Conservation (phyloP, 2,329 filamentous ascomycete genomes). For the Calonectria leucothoes region DNA sequence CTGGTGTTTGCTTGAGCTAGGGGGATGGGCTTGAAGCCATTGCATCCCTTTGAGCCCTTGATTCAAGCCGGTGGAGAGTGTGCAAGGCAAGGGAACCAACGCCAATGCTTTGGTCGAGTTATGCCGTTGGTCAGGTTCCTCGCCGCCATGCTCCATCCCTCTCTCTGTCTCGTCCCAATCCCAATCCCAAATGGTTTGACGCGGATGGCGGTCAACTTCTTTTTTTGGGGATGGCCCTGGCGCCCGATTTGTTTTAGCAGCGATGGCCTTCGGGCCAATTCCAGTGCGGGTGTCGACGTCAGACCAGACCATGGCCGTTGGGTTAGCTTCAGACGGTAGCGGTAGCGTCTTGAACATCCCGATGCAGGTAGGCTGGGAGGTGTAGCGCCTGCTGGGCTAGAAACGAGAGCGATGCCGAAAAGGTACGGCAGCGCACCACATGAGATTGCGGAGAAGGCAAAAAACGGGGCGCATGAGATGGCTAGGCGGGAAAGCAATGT, state of each 20-base stretch:
- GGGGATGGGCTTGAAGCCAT: neutral
- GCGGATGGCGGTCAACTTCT: conserved; percentile 13
- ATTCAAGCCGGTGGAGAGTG: neutral
- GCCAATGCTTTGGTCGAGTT: neutral
- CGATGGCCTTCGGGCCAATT: conserved; percentile 11
- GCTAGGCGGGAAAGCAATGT: neutral
- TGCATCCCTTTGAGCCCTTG: neutral
- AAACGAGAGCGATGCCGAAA: neutral
- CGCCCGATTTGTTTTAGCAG: conserved; percentile 17
- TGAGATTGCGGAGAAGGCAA: conserved; percentile 19
- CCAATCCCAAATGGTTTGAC: neutral
- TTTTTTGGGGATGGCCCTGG: conserved; percentile 6
- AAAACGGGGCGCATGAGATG: conserved; percentile 14
- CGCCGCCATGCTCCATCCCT: neutral
- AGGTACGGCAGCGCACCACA: conserved; percentile 7
- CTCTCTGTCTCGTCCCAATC: conserved; percentile 9
- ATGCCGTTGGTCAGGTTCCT: neutral
- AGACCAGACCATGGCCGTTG: conserved; percentile 16
- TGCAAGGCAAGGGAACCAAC: neutral
- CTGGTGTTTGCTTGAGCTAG: neutral
- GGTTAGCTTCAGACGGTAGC: conserved; percentile 20
- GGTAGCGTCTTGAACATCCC: neutral
- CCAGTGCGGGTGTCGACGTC: conserved; percentile 12
- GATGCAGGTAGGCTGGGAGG: neutral
- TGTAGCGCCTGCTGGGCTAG: neutral